These are phyloP conservation scores for Cryphonectria japonica DNA, from an alignment of 2,329 filamentous ascomycete genomes.

Conservation along the genomic window DNA sequence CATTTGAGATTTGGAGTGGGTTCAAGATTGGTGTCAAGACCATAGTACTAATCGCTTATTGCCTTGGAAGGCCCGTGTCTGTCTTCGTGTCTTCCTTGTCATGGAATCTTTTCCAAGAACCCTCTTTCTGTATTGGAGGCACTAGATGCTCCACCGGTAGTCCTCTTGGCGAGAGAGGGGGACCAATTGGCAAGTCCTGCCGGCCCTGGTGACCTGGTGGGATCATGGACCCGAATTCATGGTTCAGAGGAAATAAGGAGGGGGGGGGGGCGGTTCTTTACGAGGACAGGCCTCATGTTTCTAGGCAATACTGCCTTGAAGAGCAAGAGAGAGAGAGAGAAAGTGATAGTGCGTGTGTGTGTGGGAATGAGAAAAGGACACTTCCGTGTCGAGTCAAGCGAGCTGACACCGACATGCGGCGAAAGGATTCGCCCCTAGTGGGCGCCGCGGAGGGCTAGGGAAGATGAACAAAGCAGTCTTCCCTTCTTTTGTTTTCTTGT, in stretches of 20 bases:
- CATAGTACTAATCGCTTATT: background rate
- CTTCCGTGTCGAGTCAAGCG: background rate
- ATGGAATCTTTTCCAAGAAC: background rate
- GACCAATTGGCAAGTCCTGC: background rate
- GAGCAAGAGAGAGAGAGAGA: background rate
- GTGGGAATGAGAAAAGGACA: background rate
- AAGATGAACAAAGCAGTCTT: background rate
- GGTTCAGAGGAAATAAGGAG: background rate
- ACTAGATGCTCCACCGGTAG: background rate
- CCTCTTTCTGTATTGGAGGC: background rate
- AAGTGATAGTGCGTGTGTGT: background rate
- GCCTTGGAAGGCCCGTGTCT: background rate
- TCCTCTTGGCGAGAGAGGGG: slow-evolving; percentile 1
- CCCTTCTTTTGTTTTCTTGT: background rate
- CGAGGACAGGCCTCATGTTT: background rate
- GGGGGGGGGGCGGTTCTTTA: background rate
- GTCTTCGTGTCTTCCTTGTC: background rate
- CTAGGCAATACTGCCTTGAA: background rate
- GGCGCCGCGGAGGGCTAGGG: background rate
- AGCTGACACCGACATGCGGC: slow-evolving; percentile 3
- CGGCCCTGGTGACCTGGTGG: background rate
- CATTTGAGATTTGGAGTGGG: slow-evolving; percentile 7
- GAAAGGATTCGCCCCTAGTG: background rate
- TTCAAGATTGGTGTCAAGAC: background rate
- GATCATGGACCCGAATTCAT: background rate